Evolutionary conservation across 2,329 filamentous ascomycete genomes (phyloP), one percentile per base, ranked within the genome.

Genomic region (Aspergillus nomiae): DNA sequence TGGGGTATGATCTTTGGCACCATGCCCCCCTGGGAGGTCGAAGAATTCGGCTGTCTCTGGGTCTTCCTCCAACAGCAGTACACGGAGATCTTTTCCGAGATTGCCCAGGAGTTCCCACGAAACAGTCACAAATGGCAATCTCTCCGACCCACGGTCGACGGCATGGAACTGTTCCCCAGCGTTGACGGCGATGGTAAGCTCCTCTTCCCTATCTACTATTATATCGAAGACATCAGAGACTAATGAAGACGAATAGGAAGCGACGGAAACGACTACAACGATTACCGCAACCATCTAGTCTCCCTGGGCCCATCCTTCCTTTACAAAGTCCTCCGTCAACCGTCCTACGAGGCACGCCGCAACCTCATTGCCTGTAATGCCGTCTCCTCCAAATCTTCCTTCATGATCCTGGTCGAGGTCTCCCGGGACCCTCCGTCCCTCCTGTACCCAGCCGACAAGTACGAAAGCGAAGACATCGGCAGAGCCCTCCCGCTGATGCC

Each of bases 231-330:
- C 2, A 11, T 38, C 19, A 36, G n/a, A 24, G 14, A 26, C 50
- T 46, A 55, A 57, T 34, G 43, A 21, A 34, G 3, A 4, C n/a
- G 9, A 34, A 26, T 14, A 45, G 60, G 48, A 16, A 45, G 60
- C 41, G 38, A 61, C 26, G 14, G 28, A 36, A 57, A 61, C n/a
- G 59, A 66, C 34, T 67, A 64, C 48, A 62, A 56, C 26, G 58
- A 61, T 34, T 67, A 67, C 62, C 59, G 58, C 51, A 67, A 67
- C 58, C 65, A 67, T 19, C 60, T 67, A 11, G 64, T 67, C 45
- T 62, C 64, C 7, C 62, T 67, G 5, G 65, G 65, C 3, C 65
- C 65, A 10, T 38, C 32, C 10, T 67, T 67, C 51, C 62, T 67
- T 14, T 50, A 38, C 45, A 61, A 63, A 28, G 65, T 62, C 14